Evolutionary conservation across 1,284 basidiomycete species (phyloP), one percentile per base, ranked within the genome.

Genomic region (Exsudoporus floridanus): DNA sequence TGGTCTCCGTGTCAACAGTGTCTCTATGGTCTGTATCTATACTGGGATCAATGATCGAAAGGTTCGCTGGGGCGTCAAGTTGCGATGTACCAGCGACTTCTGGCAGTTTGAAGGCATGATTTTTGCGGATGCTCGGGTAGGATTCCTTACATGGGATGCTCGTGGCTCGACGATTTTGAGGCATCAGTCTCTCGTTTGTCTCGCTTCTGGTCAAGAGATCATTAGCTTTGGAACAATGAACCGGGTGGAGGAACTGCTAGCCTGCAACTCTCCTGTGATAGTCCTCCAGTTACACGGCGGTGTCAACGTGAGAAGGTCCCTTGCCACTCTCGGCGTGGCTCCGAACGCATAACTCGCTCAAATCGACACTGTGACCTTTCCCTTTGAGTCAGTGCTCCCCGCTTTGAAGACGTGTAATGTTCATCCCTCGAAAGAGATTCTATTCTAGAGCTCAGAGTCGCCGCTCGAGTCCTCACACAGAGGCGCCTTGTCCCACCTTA

Each of bases 331-430:
- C 50, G 73, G 74, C 43, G 56, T 40, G 3, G 57, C 64, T 12
- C 51, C 60, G 16, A 47, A 67, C 7, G 58, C 83, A 44, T 71
- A 70, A 27, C 71, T 86, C 16, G 57, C 85, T 14, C 79, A 80
- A 53, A 75, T 86, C 21, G 73, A 83, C 49, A 74, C 78, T 0
- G 79, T 82, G 0, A 60, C 81, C 1, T 87, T 87, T 60, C 65
- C 83, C 0, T 86, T 78, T 46, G 79, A 84, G 56, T 83, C 83
- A 0, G 72, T 86, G 16, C 70, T 87, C 31, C 69, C 71, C 16
- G 76, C 75, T 0, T 66, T 87, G 7, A 75, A 72, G 18, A 74
- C 68, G 36, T 63, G 56, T 5, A 49, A 42, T 0, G 45, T 81
- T 13, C 74, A 80, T 0, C 69, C 86, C 1, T 60, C 74, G 0